Percentiles rank a stretch among this genome's conserved stretches.
Evolutionary conservation across 2,329 filamentous ascomycete species (phyloP).

Genomic region (Colletotrichum acutatum): DNA sequence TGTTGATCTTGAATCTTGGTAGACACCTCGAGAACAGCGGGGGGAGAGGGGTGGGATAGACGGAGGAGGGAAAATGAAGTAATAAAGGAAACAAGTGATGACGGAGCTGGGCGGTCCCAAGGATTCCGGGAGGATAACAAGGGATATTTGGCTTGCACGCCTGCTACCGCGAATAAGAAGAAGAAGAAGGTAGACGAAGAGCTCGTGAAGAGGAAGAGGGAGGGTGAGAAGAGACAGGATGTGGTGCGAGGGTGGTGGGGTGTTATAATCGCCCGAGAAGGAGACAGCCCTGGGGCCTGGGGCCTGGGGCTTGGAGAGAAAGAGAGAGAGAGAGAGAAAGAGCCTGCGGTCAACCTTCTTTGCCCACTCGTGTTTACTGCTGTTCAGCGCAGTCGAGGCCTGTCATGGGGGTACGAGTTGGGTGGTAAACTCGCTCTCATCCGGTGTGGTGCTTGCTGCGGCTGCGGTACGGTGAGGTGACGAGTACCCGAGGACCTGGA

Average conservation of each 20-base stretch:
- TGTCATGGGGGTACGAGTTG: neutral
- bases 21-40: slow-evolving; percentile 17
- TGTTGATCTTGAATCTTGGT: slow-evolving; percentile 8
- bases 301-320: neutral
- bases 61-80: slow-evolving; percentile 47
- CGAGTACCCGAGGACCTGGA: neutral
- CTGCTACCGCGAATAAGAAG: slow-evolving; percentile 67
- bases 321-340: neutral
- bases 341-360: neutral
- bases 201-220: slow-evolving; percentile 65
- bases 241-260: slow-evolving; percentile 59
- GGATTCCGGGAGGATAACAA: slow-evolving; percentile 42
- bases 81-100: slow-evolving; percentile 56
- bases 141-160: slow-evolving; percentile 69
- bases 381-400: slow-evolving; percentile 5
- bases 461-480: slow-evolving; percentile 3
- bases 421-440: neutral
- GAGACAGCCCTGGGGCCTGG: neutral
- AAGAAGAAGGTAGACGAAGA: slow-evolving; percentile 68
- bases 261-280: slow-evolving; percentile 51
- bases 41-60: slow-evolving; percentile 39
- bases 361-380: neutral
- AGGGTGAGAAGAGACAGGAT: slow-evolving; percentile 57
- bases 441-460: slow-evolving; percentile 4
- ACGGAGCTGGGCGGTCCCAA: slow-evolving; percentile 66